Base-by-base conservation (phyloP, 2,329 filamentous ascomycete genomes). In the Didymella keratinophila region DNA sequence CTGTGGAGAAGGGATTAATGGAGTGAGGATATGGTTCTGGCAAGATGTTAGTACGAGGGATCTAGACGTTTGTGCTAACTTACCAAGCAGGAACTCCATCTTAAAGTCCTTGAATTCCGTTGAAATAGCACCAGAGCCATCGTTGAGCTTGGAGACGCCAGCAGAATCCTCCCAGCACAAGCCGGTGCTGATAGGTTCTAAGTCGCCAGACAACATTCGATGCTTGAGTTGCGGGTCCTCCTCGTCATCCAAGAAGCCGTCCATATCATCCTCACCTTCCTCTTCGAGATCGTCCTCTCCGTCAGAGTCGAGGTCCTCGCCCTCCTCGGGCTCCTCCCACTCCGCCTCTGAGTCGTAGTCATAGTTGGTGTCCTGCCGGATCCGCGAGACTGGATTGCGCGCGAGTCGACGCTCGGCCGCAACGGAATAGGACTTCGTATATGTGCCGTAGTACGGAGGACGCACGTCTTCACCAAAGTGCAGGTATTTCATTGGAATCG, bases 201-300 rank as follows among this genome's bases (percentile, higher is more conserved):
- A 83, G 64, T 91, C 87, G 28, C 88, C 87, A 30, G 81, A 85
- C 68, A 85, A 79, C 7, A 84, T 76, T 78, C 88, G 76, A 73
- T 85, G 80, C 81, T 85, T 84, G 75, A 82, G 63, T 78, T 81
- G 72, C 77, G 79, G 59, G 79, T 84, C 70, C 76, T 95, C 91
- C 52, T 96, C 91, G 6, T 91, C 91, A 66, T 97, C 93, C 1
- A 97, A 81, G 71, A 97, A 97, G 18, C 88, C 93, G 4, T 92
- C 91, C 88, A 97, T 90, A 59, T 96, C 93, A 62, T 91, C 90
- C 16, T 91, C 90, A n/a, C 87, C 89, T 11, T 91, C 83, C 48
- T 90, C 87, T 25, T 89, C 89, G 10, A 89, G 86, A 49, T 86
- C 84, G 6, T 89, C 87, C 55, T 89, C 87, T 28, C 85, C 86